Base-by-base conservation (phyloP, 1,139 yeast genomes). In the Geotrichum restrictum region DNA sequence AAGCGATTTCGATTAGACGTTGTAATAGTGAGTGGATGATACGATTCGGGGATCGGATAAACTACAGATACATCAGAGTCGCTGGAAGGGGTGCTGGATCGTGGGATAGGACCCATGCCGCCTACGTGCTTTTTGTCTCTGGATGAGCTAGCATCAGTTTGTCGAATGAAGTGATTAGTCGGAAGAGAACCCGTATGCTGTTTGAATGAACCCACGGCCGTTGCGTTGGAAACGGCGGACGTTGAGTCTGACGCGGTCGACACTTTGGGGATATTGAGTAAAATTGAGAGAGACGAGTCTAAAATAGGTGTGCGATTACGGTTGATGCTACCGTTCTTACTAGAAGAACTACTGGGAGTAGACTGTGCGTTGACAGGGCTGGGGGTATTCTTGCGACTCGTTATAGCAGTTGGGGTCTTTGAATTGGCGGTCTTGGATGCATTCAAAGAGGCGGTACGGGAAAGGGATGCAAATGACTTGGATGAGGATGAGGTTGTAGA, bases 71-170 rank as follows among this genome's bases (percentile, higher is more conserved):
- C 14, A 22, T 43, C 47, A 16, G 47, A 43, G 24, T 45, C 49
- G 13, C 31, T 45, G 7, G 31, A 19, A n/a, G 49, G 49, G 6
- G 49, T 37, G 37, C 42, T 45, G 11, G 49, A 24, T 7, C 34
- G 49, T 6, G 49, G 29, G 16, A 44, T 33, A 13, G 48, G 48
- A 16, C 42, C 49, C 22, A 31, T 37, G 42, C 42, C 42, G 13
- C 42, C 42, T 7, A 19, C 11, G 5, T 18, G 14, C 19, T 11
- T 24, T 27, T 31, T 45, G 27, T 38, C 49, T 27, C 18, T 36
- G 14, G 19, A 31, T 22, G 31, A 37, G 19, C 22, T 32, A 16
- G 49, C 16, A 19, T 45, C 49, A 39, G 39, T 19, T 6, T 43
- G 47, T n/a, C 22, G 38, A 11, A 14, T 32, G 19, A 38, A 19